Conservation (phyloP, 768 basidiomycete species). For the Auriculariales sp. region DNA sequence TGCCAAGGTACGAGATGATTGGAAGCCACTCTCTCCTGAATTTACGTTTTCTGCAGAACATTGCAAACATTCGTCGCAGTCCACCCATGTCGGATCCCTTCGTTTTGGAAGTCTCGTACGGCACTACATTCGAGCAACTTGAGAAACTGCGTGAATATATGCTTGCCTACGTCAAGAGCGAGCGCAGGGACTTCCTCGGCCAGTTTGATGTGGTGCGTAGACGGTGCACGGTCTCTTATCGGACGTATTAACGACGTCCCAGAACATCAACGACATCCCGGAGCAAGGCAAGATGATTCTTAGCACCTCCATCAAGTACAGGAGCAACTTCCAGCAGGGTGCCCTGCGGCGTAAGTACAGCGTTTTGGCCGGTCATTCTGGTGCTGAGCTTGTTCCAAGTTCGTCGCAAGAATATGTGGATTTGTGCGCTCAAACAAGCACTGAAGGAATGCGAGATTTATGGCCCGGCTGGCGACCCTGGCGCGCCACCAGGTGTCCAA, state of each 20-base stretch:
- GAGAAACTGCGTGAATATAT: conserved; percentile 64
- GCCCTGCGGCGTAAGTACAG: conserved; percentile 42
- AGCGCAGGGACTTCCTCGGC: conserved; percentile 63
- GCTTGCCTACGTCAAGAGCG: conserved; percentile 57
- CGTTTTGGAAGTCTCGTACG: conserved; percentile 64
- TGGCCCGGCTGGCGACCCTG: conserved; percentile 46
- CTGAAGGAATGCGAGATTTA: conserved; percentile 58
- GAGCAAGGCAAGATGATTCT: conserved; percentile 67
- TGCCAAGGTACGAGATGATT: conserved; percentile 25
- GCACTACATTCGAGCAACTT: conserved; percentile 68
- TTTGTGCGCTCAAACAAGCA: conserved; percentile 68
- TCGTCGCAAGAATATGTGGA: conserved; percentile 85
- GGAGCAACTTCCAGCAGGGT: conserved; percentile 73
- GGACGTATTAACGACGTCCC: not conserved
- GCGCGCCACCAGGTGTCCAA: conserved; percentile 34
- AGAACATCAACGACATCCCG: conserved; percentile 43
- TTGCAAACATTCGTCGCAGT: conserved; percentile 58
- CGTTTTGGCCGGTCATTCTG: not conserved
- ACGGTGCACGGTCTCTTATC: conserved; percentile 25
- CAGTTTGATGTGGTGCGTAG: conserved; percentile 56
- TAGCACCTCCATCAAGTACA: conserved; percentile 75
- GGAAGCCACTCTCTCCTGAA: not conserved
- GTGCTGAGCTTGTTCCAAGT: too few relatives aligned
- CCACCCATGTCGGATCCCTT: conserved; percentile 75
- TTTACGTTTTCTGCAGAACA: conserved; percentile 28